phyloP scores from a whole-genome alignment of 2,329 filamentous ascomycete species.

The Clarireedia paspali region DNA sequence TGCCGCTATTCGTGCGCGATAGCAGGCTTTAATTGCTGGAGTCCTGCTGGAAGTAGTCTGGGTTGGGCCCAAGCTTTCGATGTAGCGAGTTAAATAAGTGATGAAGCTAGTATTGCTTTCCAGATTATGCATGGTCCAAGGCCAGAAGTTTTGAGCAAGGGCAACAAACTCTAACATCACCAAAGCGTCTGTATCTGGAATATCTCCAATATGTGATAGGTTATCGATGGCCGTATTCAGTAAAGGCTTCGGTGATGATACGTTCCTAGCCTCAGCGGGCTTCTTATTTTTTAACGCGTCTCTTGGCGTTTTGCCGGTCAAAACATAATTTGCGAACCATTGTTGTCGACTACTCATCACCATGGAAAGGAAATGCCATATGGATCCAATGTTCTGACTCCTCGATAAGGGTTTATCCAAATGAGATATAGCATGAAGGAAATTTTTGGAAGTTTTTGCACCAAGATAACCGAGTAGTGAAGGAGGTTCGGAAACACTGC shows the following conservation, averaged over 20 bases:
- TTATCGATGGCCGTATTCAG: constrained; percentile 66
- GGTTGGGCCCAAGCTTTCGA: constrained; percentile 49
- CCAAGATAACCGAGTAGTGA: constrained; percentile 89
- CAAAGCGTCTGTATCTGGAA: constrained; percentile 59
- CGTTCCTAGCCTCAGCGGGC: constrained; percentile 35
- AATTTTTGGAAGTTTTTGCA: constrained; percentile 72
- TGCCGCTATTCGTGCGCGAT: constrained; percentile 66
- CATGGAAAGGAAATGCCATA: constrained; percentile 81
- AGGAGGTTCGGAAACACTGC: constrained; percentile 66
- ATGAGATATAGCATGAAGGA: constrained; percentile 69
- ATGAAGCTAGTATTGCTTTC: constrained; percentile 69
- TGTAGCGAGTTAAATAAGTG: constrained; percentile 61
- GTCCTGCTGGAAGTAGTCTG: constrained; percentile 46
- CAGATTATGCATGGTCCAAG: constrained; percentile 80
- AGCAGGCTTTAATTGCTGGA: constrained; percentile 36
- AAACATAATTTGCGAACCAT: constrained; percentile 89
- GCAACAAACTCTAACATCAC: constrained; percentile 82
- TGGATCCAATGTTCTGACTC: constrained; percentile 53
- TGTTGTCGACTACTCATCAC: constrained; percentile 87
- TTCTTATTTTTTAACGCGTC: constrained; percentile 55
- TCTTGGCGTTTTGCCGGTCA: constrained; percentile 80
- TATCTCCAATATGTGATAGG: constrained; percentile 55
- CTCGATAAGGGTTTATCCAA: constrained; percentile 70
- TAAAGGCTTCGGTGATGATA: constrained; percentile 48
- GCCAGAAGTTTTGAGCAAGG: constrained; percentile 88